These are phyloP conservation scores for Pseudozyma sp. DNA, from an alignment of 1,284 basidiomycete genomes.

Conservation along the genomic window DNA sequence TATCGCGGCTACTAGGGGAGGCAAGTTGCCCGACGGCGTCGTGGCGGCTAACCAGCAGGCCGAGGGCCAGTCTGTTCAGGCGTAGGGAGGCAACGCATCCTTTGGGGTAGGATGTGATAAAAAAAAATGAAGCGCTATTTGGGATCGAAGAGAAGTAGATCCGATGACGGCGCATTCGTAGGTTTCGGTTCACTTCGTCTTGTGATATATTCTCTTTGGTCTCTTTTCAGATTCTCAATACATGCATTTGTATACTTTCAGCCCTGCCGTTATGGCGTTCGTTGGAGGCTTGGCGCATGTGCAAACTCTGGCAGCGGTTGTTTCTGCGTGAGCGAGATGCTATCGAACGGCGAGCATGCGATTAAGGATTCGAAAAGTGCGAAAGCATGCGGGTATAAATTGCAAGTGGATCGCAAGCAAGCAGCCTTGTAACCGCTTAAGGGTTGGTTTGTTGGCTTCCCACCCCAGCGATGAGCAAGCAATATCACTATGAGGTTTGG, in stretches of 20 bases:
- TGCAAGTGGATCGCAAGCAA: too few species aligned
- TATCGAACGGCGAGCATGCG: not conserved
- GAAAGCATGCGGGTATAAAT: not conserved
- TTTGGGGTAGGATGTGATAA: not conserved
- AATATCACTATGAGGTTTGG: too few species aligned
- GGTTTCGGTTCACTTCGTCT: not conserved
- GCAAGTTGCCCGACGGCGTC: slow-evolving; percentile 16
- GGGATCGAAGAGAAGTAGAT: too few species aligned
- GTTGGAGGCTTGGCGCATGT: too few species aligned
- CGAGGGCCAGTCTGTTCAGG: slow-evolving; percentile 1
- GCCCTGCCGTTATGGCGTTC: too few species aligned
- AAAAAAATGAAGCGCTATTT: too few species aligned
- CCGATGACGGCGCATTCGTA: not conserved
- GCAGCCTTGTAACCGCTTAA: too few species aligned
- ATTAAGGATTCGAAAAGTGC: not conserved
- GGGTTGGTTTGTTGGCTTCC: too few species aligned
- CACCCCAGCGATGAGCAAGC: too few species aligned
- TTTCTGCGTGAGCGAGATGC: not conserved
- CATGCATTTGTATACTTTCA: not conserved
- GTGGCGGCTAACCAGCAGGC: not conserved
- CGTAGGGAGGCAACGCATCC: not conserved
- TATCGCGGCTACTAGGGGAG: slow-evolving; percentile 46
- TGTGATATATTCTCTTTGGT: not conserved
- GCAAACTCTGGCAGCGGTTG: not conserved
- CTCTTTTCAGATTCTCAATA: not conserved